Percentiles rank a stretch among this genome's conserved stretches.
Evolutionary conservation across 495 filamentous ascomycete genomes (phyloP).

Genomic region (Trichoderma orchidacearum): DNA sequence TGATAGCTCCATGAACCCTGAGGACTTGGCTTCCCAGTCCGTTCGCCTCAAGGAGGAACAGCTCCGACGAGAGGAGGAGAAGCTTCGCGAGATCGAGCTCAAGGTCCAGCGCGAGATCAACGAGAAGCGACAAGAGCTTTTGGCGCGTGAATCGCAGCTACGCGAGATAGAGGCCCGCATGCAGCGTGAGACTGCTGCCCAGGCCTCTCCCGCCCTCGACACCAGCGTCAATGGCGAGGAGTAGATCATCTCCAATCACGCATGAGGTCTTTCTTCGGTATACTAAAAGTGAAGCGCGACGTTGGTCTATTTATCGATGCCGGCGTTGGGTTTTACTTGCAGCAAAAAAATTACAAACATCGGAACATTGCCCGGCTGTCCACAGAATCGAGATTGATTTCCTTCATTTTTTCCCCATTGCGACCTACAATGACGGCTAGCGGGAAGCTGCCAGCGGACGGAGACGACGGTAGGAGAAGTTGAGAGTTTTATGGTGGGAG

Average conservation of each 20-base stretch:
- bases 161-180: constrained; percentile 72
- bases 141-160: constrained; percentile 95
- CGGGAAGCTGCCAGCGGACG: neutral
- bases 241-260: neutral
- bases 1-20: constrained; percentile 92
- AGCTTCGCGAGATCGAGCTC: constrained; percentile 95
- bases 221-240: neutral
- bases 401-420: constrained; percentile 10
- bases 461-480: neutral
- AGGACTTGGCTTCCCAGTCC: constrained; percentile 90
- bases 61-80: constrained; percentile 96
- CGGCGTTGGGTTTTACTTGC: constrained; percentile 23
- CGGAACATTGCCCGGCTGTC: constrained; percentile 23
- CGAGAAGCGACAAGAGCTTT: constrained; percentile 96
- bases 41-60: constrained; percentile 99
- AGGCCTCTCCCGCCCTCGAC: neutral
- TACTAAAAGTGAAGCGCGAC: neutral
- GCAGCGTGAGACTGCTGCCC: constrained; percentile 35
- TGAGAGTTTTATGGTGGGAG: neutral
- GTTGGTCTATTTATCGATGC: constrained; percentile 10
- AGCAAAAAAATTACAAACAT: constrained; percentile 14
- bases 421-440: constrained; percentile 2
- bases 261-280: neutral
- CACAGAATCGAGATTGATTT: constrained; percentile 5
- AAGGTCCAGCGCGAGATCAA: constrained; percentile 99